Evolutionary conservation across 805 yeast genomes (phyloP).

Genomic region (Wickerhamomyces hampshirensis): DNA sequence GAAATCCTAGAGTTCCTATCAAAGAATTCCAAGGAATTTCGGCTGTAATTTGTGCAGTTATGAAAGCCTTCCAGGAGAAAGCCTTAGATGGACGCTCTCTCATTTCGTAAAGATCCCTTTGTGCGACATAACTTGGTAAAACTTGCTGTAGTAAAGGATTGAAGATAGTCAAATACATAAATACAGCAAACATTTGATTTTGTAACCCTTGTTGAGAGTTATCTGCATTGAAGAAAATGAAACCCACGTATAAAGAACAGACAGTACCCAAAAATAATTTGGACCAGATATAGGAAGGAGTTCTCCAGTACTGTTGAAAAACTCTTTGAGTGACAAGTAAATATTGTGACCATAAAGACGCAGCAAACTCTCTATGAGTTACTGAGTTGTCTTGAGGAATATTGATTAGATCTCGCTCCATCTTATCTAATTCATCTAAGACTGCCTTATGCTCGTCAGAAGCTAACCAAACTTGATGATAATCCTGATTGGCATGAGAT

Average conservation of each 20-base stretch:
- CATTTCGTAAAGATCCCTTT: conserved; percentile 64
- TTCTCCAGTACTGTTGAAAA: conserved; percentile 63
- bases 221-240: conserved; percentile 66
- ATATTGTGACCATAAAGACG: conserved; percentile 37
- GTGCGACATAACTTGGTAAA: conserved; percentile 55
- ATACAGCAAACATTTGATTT: conserved; percentile 74
- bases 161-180: conserved; percentile 59
- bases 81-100: conserved; percentile 73
- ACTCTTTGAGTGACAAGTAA: conserved; percentile 47
- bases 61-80: conserved; percentile 60
- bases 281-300: conserved; percentile 57
- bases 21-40: conserved; percentile 63
- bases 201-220: conserved; percentile 66
- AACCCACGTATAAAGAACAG: conserved; percentile 65
- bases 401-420: conserved; percentile 56
- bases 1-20: conserved; percentile 58
- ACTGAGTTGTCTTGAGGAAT: conserved; percentile 30
- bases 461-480: conserved; percentile 70
- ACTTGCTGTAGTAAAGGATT: conserved; percentile 57
- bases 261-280: conserved; percentile 49
- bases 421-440: conserved; percentile 50
- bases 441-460: conserved; percentile 60
- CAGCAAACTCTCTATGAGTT: conserved; percentile 39
- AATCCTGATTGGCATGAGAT: conserved; percentile 66
- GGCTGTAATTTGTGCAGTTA: conserved; percentile 55